phyloP scores from a whole-genome alignment of 2,329 filamentous ascomycete genomes.

The Phoma sp. region DNA sequence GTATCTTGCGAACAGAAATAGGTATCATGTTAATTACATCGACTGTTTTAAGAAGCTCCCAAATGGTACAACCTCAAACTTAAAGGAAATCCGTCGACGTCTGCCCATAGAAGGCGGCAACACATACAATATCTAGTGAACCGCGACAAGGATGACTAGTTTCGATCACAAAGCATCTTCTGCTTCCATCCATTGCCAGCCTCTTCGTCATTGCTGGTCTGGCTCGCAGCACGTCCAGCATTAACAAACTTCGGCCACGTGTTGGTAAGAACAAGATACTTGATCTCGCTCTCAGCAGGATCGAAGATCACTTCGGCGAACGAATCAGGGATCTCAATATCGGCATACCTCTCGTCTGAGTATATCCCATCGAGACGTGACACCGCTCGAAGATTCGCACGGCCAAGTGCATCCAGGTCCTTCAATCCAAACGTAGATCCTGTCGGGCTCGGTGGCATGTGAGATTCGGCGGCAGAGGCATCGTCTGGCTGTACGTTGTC shows the following conservation, averaged over 20 bases:
- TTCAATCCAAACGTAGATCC: slow-evolving; percentile 29
- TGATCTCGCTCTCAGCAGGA: slow-evolving; percentile 41
- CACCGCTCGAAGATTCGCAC: slow-evolving; percentile 37
- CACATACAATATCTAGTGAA: neutral
- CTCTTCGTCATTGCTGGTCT: slow-evolving; percentile 25
- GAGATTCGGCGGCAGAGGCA: slow-evolving; percentile 1
- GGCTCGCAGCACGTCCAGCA: slow-evolving; percentile 28
- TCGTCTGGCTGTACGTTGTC: slow-evolving; percentile 24
- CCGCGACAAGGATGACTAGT: neutral
- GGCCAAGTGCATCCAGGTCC: slow-evolving; percentile 34
- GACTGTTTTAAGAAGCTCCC: neutral
- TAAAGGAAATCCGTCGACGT: neutral
- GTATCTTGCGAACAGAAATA: neutral
- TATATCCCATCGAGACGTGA: slow-evolving; percentile 27
- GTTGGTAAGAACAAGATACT: slow-evolving; percentile 46
- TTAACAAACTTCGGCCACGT: slow-evolving; percentile 48
- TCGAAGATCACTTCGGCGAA: slow-evolving; percentile 42
- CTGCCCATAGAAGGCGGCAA: neutral
- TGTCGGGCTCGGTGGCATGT: slow-evolving; percentile 17
- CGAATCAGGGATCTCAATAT: slow-evolving; percentile 30
- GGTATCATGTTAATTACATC: slow-evolving; percentile 15
- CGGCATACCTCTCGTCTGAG: slow-evolving; percentile 23
- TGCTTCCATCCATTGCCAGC: slow-evolving; percentile 19
- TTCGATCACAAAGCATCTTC: slow-evolving; percentile 16
- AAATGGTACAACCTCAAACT: neutral